Conservation (phyloP, 345 rosid genomes). For the Limnanthes douglasii region DNA sequence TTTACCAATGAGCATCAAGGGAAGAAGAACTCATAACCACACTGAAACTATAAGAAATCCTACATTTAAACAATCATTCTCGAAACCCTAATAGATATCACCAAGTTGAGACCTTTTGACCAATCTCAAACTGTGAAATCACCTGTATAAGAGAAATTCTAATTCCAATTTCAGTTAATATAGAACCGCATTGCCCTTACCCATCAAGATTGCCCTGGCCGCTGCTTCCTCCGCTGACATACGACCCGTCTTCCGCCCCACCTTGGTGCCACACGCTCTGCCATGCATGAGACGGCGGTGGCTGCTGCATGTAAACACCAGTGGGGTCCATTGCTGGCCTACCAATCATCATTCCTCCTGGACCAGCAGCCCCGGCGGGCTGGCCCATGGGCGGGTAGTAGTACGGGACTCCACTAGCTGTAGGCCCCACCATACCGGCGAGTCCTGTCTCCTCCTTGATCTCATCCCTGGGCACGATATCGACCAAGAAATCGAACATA, state of each 20-base stretch:
- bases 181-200: conserved; percentile 37
- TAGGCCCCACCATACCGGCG: conserved; percentile 42
- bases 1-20: no score
- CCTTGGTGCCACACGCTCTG: conserved; percentile 89
- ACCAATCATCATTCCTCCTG: conserved; percentile 84
- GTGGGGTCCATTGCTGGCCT: conserved; percentile 71
- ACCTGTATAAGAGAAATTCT: no score
- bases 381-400: conserved; percentile 83
- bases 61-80: no score
- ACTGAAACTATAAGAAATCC: no score
- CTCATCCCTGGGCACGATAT: conserved; percentile 66
- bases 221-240: conserved; percentile 48
- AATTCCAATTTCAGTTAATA: no score
- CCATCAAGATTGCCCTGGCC: conserved; percentile 61
- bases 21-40: no score
- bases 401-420: conserved; percentile 77
- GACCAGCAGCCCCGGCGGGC: conserved; percentile 41
- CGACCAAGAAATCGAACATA: conserved; percentile 65
- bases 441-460: conserved; percentile 59
- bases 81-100: no score
- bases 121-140: no score
- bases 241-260: conserved; percentile 38
- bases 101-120: no score
- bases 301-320: conserved; percentile 71
- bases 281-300: conserved; percentile 95